Evolutionary conservation across 805 yeast genomes (phyloP).

Genomic region (Debaryomyces tyrocola): DNA sequence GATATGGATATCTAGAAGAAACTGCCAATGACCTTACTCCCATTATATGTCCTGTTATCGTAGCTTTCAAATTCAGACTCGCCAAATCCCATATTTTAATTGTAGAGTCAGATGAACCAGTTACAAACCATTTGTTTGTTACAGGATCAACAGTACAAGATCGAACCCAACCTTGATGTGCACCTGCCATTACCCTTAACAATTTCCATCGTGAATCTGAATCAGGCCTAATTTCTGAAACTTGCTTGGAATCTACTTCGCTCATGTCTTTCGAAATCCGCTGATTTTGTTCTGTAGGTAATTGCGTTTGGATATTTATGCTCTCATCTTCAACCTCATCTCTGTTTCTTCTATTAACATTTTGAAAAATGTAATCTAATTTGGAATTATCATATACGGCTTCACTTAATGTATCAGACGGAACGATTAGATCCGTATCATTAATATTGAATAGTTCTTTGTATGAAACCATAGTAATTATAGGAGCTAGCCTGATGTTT

Average conservation of each 20-base stretch:
- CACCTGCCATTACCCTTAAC: constrained; percentile 67
- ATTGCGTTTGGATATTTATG: neutral
- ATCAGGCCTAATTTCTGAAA: neutral
- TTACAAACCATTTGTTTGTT: constrained; percentile 84
- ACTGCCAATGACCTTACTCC: constrained; percentile 75
- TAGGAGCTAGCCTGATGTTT: neutral
- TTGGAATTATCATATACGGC: constrained; percentile 30
- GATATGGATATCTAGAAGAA: constrained; percentile 76
- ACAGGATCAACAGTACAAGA: constrained; percentile 77
- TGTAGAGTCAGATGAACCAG: constrained; percentile 87
- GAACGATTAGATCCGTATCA: constrained; percentile 18
- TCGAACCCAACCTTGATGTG: constrained; percentile 93
- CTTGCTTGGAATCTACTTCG: neutral
- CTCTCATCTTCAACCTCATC: neutral
- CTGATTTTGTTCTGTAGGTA: neutral
- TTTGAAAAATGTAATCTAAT: constrained; percentile 20
- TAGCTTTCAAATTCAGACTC: constrained; percentile 62
- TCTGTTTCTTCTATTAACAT: constrained; percentile 1
- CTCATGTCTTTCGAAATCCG: neutral
- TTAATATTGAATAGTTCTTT: constrained; percentile 7
- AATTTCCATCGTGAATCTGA: constrained; percentile 55
- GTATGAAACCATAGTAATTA: constrained; percentile 8
- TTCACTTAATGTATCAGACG: constrained; percentile 29
- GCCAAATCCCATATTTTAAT: constrained; percentile 92
- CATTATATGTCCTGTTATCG: constrained; percentile 91